Base-by-base conservation (phyloP, 108 stramenopile species). In the Thalassiosira profunda region DNA sequence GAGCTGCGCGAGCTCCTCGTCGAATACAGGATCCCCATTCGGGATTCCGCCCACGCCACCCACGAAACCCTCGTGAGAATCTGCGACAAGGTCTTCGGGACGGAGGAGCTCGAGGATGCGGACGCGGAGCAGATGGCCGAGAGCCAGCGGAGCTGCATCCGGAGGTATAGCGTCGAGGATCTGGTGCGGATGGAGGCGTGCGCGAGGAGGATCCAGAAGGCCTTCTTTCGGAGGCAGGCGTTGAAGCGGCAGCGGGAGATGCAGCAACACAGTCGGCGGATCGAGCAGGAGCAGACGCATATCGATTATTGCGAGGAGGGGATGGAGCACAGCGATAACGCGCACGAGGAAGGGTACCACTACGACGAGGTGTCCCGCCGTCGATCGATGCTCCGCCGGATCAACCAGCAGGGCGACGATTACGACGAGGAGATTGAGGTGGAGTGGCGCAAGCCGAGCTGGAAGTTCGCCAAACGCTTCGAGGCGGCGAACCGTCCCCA, bases 1-100 rank as follows among this genome's bases (percentile, higher is more conserved):
- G 62, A 71, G 41, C 65, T 84, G 4, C 44, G 70, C 12, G 68
- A 80, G 5, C 71, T 84, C 5, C 65, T 84, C 17, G 79, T 76
- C n/a, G 15, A 67, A 23, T 58, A 73, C 76, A 61, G 63, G 33
- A 62, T 84, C n/a, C 66, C 74, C 45, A 55, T 84, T 26, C 59
- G 80, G 31, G 83, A 80, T 18, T 76, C 74, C n/a, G 58, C 65
- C 58, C 58, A 76, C 48, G 71, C 75, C 28, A 60, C 75, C 3
- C 83, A 84, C 40, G 80, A 76, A 47, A 81, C 58, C 41, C 31
- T 84, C 12, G 80, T 81, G 26, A 62, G 76, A 49, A 80, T 84
- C 30, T 84, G 83, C 45, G 80, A 84, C 12, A 56, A 62, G 14
- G 70, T 81, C 8, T 84, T 84, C 49, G 75, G 67, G 18, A 58